Evolutionary conservation across 495 filamentous ascomycete species (phyloP), one percentile per base, ranked within the genome.

Genomic region (Trichoderma asperelloides): DNA sequence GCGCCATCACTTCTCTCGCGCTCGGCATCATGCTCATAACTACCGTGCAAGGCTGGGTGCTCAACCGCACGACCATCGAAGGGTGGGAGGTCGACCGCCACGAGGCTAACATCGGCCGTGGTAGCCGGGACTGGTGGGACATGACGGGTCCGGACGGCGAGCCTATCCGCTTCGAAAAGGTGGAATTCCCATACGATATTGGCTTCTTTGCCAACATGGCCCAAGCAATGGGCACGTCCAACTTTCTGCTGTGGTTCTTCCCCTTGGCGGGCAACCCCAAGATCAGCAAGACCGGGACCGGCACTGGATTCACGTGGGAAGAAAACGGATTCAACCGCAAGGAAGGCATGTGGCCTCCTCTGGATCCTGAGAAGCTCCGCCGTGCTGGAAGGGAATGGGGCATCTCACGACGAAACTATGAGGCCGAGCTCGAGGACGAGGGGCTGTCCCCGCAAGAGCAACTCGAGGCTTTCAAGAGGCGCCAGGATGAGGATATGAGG

Each of bases 161-260:
- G 16, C 49, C 78, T 30, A 69, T 89, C 6, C 74, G 76, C 13
- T 82, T 93, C 66, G 76, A 77, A 55, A 83, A 82, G 62, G 88
- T 95, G 70, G 92, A 96, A 71, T 97, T 92, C 73, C 92, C 92
- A 0, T 98, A 96, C 71, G 95, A 98, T 73, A 83, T 98, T 67
- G 96, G 95, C 11, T 81, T 98, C 62, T 95, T 87, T 82, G 78
- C 79, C 25, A 97, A 97, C 72, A 78, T 93, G 62, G 85, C 78
- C 66, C 85, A 88, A 66, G 89, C 84, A 39, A 93, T 96, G 87
- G 92, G 91, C 3, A 82, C 84, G 0, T 21, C 80, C 79, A 78
- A 77, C 71, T 64, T 74, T 5, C 49, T 79, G 0, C 16, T 79
- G 74, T 78, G 84, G 88, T 68, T 84, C 60, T 68, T 81, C 9